Base-by-base conservation (phyloP, 2,329 filamentous ascomycete species). In the Scedosporium apiospermum region DNA sequence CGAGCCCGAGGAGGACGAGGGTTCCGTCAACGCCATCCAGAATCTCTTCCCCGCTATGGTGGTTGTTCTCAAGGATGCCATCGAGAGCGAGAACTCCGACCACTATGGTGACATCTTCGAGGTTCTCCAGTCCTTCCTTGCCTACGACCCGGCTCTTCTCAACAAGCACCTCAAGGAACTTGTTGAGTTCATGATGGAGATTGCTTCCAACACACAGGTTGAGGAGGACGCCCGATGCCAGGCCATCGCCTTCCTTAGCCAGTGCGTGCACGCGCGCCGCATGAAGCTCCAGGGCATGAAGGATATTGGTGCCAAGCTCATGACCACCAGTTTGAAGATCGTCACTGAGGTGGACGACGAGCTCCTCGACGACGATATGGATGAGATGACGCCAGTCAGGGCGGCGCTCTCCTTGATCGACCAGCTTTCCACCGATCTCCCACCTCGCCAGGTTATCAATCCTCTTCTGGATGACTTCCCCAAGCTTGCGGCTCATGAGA, bases 81-180 rank as follows among this genome's bases (percentile, higher is more conserved):
- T 98, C 64, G 84, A 91, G 69, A 83, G 84, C 63, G 84, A 85
- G 63, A 89, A 97, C 69, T 93, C 97, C 69, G 93, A 96, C 72
- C 88, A 89, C 73, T 88, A 90, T 68, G 91, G 93, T 80, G 88
- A 93, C 72, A 86, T 91, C 27, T 99, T 98, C 69, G 95, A 98
- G 73, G 92, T 96, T 67, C 96, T 98, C 84, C 95, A 98, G 80
- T 95, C 91, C 60, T 88, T 97, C 70, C 84, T 99, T 62, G 90
- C 89, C 66, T 96, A 91, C 74, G 93, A 97, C 73, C 89, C 91
- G 34, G 85, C 90, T 57, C 84, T 98, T 60, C 80, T 98, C 61
- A 89, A 88, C 67, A 82, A 85, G 62, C 93, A 97, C 78, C 91
- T 99, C 71, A 91, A 88, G 72, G 91, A 97, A 70, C 83, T 99